Evolutionary conservation across 2,329 filamentous ascomycete species (phyloP), one percentile per base, ranked within the genome.

Genomic region (Penicillium griseofulvum): DNA sequence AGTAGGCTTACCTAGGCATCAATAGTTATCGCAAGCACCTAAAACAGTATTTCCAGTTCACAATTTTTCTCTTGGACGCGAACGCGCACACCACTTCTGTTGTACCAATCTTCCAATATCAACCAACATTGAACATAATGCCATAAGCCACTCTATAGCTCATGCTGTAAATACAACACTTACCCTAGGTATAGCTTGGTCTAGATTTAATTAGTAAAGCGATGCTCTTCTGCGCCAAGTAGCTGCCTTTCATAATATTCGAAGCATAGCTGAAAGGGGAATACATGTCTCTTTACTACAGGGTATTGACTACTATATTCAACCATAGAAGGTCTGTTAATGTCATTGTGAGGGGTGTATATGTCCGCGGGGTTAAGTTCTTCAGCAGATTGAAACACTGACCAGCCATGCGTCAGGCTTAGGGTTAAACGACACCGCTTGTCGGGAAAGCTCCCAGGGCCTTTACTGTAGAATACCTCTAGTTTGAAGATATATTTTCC

Each of bases 141-240:
- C 17, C 6, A 12, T 10, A 19, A 14, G 16, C 10, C 26, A 38
- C 28, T 33, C 44, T 22, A 29, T 41, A 29, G 41, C 26, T 22
- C 36, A 37, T 36, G 16, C 26, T 22, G 6, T 47, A 34, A 38
- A 19, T 10, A 14, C 31, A 45, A 19, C 36, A 42, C 41, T 52
- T 41, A 36, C 56, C 19, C 31, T 16, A 34, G 22, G 29, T 9
- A 26, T 26, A 41, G 38, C n/a, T 53, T 53, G 46, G 56, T 22
- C 26, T 17, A 42, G 28, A 45, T 39, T 4, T 44, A 47, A 46
- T 56, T 52, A 57, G 31, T 47, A 52, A 48, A 55, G 39, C 42
- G 39, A 38, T 41, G 36, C 12, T 29, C 19, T 42, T 22, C 29
- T 33, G 51, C 12, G 28, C 41, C 26, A 51, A 17, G 31, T 36